These are phyloP conservation scores for Leucosporidium scottii DNA, from an alignment of 768 basidiomycete genomes.

Conservation along the genomic window DNA sequence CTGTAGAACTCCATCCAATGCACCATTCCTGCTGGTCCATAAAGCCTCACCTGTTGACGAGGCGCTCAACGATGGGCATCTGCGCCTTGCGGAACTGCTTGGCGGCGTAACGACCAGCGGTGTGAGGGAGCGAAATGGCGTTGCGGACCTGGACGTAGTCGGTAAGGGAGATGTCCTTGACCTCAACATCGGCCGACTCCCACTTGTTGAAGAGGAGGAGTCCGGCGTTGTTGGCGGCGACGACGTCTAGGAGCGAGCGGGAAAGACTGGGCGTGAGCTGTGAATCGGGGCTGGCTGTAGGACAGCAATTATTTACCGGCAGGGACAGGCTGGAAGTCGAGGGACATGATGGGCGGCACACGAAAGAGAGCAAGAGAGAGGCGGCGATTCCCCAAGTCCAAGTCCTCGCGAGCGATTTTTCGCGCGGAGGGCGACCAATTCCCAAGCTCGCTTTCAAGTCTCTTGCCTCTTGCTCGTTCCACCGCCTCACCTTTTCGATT, in stretches of 20 bases:
- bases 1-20: background rate
- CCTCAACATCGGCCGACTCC: slow-evolving; percentile 81
- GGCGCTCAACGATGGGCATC: slow-evolving; percentile 99
- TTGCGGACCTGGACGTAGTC: slow-evolving; percentile 81
- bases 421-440: too few species aligned
- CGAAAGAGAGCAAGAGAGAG: too few species aligned
- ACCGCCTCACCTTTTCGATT: too few species aligned
- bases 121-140: slow-evolving; percentile 49
- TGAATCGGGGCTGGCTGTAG: background rate
- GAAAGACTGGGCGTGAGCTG: background rate
- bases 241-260: slow-evolving; percentile 36
- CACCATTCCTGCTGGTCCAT: background rate
- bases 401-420: too few species aligned
- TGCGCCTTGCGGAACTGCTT: slow-evolving; percentile 99
- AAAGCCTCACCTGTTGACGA: slow-evolving; percentile 81
- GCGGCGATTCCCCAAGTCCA: too few species aligned
- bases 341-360: too few species aligned
- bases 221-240: slow-evolving; percentile 44
- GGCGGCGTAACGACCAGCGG: slow-evolving; percentile 97
- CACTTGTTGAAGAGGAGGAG: slow-evolving; percentile 98
- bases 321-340: background rate
- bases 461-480: too few species aligned
- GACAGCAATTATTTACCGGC: background rate
- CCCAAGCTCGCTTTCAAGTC: too few species aligned
- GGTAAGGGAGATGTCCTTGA: slow-evolving; percentile 96